A percentile compares a stretch with the other conserved stretches of the same genome.
Conservation (phyloP, 2,329 filamentous ascomycete species). For the Albifimbria verrucaria region DNA sequence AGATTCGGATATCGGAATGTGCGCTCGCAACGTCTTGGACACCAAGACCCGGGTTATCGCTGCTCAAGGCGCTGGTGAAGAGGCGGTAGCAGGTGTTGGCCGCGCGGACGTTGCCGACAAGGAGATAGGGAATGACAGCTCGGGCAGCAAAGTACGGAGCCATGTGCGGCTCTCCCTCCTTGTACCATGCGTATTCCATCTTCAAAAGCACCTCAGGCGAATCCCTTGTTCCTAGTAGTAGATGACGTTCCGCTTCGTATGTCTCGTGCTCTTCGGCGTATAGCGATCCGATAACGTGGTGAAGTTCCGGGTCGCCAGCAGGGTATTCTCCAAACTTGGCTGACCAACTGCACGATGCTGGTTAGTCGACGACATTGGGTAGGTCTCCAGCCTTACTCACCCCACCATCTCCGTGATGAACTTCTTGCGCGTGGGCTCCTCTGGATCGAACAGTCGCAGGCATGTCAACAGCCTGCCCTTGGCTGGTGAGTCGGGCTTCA, state of each 20-base stretch:
- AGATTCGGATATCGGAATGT: slow-evolving; percentile 73
- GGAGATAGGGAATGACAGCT: slow-evolving; percentile 84
- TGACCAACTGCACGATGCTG: slow-evolving; percentile 61
- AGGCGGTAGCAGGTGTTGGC: slow-evolving; percentile 79
- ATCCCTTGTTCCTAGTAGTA: slow-evolving; percentile 84
- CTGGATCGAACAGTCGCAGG: slow-evolving; percentile 73
- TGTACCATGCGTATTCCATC: slow-evolving; percentile 94
- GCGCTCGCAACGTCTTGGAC: slow-evolving; percentile 78
- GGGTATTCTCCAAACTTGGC: slow-evolving; percentile 81
- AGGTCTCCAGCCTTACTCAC: slow-evolving; percentile 41
- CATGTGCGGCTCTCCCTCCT: slow-evolving; percentile 80
- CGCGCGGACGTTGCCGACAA: slow-evolving; percentile 85
- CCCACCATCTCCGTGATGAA: slow-evolving; percentile 82
- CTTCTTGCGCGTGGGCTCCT: slow-evolving; percentile 89
- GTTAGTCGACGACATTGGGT: neutral
- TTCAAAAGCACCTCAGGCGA: slow-evolving; percentile 76
- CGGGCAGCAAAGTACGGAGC: slow-evolving; percentile 84
- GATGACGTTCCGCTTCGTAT: slow-evolving; percentile 90
- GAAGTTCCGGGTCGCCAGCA: slow-evolving; percentile 88
- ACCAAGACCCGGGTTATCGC: slow-evolving; percentile 50
- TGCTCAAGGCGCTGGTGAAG: slow-evolving; percentile 39
- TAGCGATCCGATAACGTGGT: slow-evolving; percentile 83
- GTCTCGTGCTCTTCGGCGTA: slow-evolving; percentile 92
- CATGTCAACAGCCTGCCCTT: slow-evolving; percentile 76
- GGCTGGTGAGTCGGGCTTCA: slow-evolving; percentile 69